Evolutionary conservation across 1,284 basidiomycete species (phyloP).

Genomic region (Hypsizygus ulmarius): DNA sequence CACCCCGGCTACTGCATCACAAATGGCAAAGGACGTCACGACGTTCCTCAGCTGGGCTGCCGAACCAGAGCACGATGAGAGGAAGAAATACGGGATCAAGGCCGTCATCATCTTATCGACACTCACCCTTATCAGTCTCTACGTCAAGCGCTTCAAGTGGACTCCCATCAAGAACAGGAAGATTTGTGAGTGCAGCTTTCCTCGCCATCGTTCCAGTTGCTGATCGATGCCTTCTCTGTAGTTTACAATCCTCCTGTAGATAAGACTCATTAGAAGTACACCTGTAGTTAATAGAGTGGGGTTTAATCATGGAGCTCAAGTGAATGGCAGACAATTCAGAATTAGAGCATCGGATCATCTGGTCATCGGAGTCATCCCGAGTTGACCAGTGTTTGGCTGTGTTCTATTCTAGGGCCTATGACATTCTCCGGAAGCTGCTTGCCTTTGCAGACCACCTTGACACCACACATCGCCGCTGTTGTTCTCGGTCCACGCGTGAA

Average conservation of each 20-base stretch:
- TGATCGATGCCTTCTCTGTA: constrained; percentile 21
- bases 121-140: constrained; percentile 79
- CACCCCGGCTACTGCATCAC: constrained; percentile 95
- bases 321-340: too few relatives aligned
- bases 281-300: constrained; percentile 12
- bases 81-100: constrained; percentile 95
- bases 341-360: too few relatives aligned
- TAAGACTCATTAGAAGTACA: constrained; percentile 40
- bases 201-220: constrained; percentile 1
- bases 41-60: constrained; percentile 95
- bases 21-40: constrained; percentile 99
- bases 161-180: constrained; percentile 88
- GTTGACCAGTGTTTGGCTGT: constrained; percentile 12
- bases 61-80: constrained; percentile 97
- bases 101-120: constrained; percentile 88
- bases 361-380: not conserved
- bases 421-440: not conserved
- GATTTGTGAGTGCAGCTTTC: constrained; percentile 59
- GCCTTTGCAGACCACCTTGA: too few relatives aligned
- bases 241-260: constrained; percentile 48
- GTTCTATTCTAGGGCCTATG: not conserved
- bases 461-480: not conserved
- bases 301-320: not conserved
- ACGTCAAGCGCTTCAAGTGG: constrained; percentile 97
- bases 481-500: not conserved